phyloP scores from a whole-genome alignment of 345 rosid species.

The Gossypium turneri region DNA sequence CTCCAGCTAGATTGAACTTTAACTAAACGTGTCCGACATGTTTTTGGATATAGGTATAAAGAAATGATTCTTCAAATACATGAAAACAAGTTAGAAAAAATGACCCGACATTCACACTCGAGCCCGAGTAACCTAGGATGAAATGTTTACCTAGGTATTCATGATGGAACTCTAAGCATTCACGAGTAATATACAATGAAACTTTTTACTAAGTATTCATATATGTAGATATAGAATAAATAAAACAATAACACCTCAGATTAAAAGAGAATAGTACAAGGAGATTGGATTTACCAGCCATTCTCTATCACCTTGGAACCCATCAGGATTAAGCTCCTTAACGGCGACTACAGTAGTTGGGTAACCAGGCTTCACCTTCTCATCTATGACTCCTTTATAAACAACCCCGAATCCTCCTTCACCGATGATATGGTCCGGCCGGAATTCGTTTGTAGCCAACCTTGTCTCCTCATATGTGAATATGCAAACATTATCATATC shows the following conservation, averaged over 20 bases:
- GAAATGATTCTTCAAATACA: neutral
- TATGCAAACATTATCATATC: constrained; percentile 64
- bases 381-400: constrained; percentile 79
- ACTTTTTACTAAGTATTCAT: neutral
- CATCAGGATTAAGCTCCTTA: constrained; percentile 87
- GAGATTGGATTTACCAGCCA: constrained; percentile 68
- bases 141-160: neutral
- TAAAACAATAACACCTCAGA: neutral
- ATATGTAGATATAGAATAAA: neutral
- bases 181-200: neutral
- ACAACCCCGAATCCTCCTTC: constrained; percentile 98
- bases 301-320: constrained; percentile 95
- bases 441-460: constrained; percentile 76
- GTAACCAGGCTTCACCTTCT: constrained; percentile 55
- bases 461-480: constrained; percentile 82
- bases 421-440: constrained; percentile 82
- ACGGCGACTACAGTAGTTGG: constrained; percentile 65
- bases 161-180: neutral
- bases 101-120: neutral
- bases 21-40: too few relatives aligned
- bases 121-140: neutral
- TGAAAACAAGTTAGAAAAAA: neutral
- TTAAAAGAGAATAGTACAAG: constrained; percentile 9
- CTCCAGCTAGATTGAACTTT: too few relatives aligned
- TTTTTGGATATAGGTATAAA: too few relatives aligned